Base-by-base conservation (phyloP, 495 filamentous ascomycete species). In the Hyaloscypha variabilis region DNA sequence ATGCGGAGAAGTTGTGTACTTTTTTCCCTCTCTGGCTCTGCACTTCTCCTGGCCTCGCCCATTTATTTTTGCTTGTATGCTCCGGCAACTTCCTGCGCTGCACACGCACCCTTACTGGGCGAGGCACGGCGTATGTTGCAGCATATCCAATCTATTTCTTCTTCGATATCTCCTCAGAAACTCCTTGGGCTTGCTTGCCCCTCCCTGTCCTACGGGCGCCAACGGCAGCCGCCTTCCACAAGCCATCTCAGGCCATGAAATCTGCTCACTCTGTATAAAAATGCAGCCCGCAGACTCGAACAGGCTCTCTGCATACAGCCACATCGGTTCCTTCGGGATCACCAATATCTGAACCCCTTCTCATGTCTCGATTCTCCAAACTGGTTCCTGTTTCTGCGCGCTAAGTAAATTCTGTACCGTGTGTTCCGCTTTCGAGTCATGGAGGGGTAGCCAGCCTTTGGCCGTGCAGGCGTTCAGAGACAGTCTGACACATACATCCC, bases 401-500 rank as follows among this genome's bases (percentile, higher is more conserved):
- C 39, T 17, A 3, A 46, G 39, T 19, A 17, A 11, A 14, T 14
- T 17, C 39, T 3, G 39, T 46, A 46, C 6, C 39, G 13, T 46
- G 39, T 46, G 39, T 46, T 46, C 39, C 6, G 39, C 17, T 19
- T 58, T 17, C 19, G 28, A 28, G n/a, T 28, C 56, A 59, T 59
- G 56, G 56, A 59, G 56, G 55, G 30, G 56, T 59, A 25, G 26
- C 19, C 51, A 54, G 51, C 49, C 6, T 25, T 17, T 25, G 49
- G 39, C 4, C 8, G 39, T 46, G 11, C 8, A 34, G 31, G 11
- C 19, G 2, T 19, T 60, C 61, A 42, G 52, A 51, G 30, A 39
- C 62, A 64, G 53, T 64, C 53, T 64, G 53, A 58, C 24, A 58
- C 53, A 49, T 58, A 64, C 62, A 64, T 64, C 62, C 62, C 29